Conservation (phyloP, 768 basidiomycete species). For the Lentinula sp. region DNA sequence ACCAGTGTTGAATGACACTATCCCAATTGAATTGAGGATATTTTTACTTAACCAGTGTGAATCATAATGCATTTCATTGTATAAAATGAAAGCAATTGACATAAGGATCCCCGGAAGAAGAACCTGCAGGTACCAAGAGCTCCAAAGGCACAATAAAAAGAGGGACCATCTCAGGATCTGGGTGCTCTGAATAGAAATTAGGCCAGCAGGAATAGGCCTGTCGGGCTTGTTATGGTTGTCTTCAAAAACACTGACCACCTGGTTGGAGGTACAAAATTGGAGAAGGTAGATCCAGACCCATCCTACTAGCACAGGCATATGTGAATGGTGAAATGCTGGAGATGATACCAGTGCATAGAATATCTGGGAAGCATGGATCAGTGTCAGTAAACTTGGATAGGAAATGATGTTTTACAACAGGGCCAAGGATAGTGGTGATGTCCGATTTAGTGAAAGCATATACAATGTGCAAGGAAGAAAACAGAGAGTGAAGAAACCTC, state of each 20-base stretch:
- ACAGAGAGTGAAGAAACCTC: no score
- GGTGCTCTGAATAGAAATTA: constrained; percentile 16
- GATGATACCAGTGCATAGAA: no score
- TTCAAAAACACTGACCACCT: constrained; percentile 18
- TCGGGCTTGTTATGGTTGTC: constrained; percentile 23
- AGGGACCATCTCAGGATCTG: constrained; percentile 20
- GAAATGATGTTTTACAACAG: no score
- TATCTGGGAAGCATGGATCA: no score
- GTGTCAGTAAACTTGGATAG: no score
- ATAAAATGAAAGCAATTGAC: constrained; percentile 12
- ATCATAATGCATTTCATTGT: constrained; percentile 19
- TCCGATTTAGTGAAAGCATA: no score
- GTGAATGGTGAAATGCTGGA: no score
- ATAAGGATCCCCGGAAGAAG: constrained; percentile 11
- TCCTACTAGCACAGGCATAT: no score
- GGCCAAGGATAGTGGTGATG: no score
- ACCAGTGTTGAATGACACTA: constrained; percentile 9
- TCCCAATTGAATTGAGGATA: constrained; percentile 9
- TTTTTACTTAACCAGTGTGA: constrained; percentile 8
- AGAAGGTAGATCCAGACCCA: constrained; percentile 28
- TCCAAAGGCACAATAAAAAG: constrained; percentile 16
- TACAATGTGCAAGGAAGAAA: no score
- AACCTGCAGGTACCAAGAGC: constrained; percentile 7
- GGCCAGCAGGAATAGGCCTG: constrained; percentile 24
- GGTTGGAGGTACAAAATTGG: constrained; percentile 24